Evolutionary conservation across 164 flowering plant species (phyloP).

Genomic region (Buxus sempervirens): DNA sequence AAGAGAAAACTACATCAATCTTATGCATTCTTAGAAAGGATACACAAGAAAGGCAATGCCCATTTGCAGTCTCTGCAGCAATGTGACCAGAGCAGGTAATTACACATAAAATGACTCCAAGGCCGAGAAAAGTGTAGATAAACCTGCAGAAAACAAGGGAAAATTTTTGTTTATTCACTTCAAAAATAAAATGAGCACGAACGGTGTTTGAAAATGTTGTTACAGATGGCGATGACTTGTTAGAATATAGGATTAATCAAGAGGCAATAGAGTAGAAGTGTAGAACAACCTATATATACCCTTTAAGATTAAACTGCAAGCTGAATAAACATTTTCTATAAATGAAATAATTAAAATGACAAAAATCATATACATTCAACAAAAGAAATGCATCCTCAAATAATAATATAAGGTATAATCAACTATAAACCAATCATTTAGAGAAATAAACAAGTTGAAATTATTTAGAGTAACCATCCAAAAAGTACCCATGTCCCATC

Average conservation of each 20-base stretch:
- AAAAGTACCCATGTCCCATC: no score
- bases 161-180: not conserved
- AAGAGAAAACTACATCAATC: not conserved
- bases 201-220: not conserved
- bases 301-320: not conserved
- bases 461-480: no score
- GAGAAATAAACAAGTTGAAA: not conserved
- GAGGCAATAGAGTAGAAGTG: not conserved
- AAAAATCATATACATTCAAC: not conserved
- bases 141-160: conserved; percentile 50
- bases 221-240: no score
- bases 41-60: conserved; percentile 78
- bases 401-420: no score
- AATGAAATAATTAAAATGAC: no score
- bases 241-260: no score
- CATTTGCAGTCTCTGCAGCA: conserved; percentile 83
- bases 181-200: not conserved
- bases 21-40: conserved; percentile 34
- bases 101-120: conserved; percentile 59
- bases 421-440: not conserved
- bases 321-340: no score
- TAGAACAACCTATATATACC: not conserved
- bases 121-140: conserved; percentile 63
- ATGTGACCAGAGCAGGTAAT: conserved; percentile 81
- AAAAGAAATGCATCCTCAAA: not conserved